Conservation (phyloP, 2,329 filamentous ascomycete species). For the Tolypocladium inflatum region DNA sequence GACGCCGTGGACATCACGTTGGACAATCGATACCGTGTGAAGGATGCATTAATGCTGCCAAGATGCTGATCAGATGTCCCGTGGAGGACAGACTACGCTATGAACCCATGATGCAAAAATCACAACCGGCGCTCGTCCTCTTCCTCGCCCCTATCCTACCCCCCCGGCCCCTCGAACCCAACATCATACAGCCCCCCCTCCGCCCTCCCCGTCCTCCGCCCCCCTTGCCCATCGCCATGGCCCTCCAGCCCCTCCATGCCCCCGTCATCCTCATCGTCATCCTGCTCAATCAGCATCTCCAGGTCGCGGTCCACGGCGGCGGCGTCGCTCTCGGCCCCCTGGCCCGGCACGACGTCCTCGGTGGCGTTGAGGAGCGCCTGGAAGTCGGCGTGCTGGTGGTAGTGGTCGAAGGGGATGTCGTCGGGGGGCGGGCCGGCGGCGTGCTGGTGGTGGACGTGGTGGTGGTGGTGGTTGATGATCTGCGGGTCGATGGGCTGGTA, state of each 20-base stretch:
- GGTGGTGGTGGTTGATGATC: slow-evolving; percentile 38
- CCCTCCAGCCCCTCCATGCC: slow-evolving; percentile 11
- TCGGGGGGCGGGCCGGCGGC: slow-evolving; percentile 5
- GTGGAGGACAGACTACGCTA: not conserved
- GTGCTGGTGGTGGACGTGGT: slow-evolving; percentile 11
- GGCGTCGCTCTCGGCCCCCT: slow-evolving; percentile 19
- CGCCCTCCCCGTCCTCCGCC: slow-evolving; percentile 10
- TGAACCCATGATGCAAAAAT: not conserved
- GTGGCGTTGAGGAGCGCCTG: slow-evolving; percentile 43
- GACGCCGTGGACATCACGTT: not conserved
- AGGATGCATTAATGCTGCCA: not conserved
- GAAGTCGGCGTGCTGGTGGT: slow-evolving; percentile 37
- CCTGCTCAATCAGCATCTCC: slow-evolving; percentile 42
- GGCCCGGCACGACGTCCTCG: slow-evolving; percentile 23
- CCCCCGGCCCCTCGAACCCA: slow-evolving; percentile 13
- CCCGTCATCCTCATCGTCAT: slow-evolving; percentile 29
- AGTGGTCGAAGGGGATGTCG: slow-evolving; percentile 29
- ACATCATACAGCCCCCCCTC: slow-evolving; percentile 18
- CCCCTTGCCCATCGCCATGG: slow-evolving; percentile 4
- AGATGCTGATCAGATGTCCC: not conserved
- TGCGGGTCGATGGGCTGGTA: slow-evolving; percentile 52
- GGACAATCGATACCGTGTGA: not conserved
- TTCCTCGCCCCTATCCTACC: not conserved
- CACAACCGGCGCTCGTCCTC: not conserved
- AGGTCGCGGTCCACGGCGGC: slow-evolving; percentile 38